These are phyloP conservation scores for Fusarium beomiforme DNA, from an alignment of 2,329 filamentous ascomycete genomes.

Conservation along the genomic window DNA sequence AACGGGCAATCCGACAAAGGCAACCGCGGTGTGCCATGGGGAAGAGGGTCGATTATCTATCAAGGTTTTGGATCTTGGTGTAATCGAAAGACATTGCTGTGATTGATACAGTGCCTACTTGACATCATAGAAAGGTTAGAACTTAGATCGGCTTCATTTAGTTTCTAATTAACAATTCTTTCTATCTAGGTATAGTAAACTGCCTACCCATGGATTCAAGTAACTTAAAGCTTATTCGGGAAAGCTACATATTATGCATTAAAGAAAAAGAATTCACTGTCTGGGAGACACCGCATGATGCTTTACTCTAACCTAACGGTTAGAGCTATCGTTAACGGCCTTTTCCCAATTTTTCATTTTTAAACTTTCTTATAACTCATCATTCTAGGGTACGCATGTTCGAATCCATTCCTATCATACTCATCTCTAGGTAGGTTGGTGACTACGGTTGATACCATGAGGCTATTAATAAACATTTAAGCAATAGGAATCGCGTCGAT, in stretches of 20 bases:
- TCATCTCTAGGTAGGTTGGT: no score
- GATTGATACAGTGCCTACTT: background rate
- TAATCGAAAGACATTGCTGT: background rate
- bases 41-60: background rate
- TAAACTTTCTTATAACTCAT: no score
- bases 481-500: background rate
- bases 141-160: background rate
- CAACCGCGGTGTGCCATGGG: background rate
- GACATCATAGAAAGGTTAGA: background rate
- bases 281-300: no score
- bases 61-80: background rate
- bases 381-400: no score
- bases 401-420: no score
- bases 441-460: background rate
- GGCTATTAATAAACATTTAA: background rate
- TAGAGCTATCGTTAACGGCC: no score
- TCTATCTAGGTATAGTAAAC: background rate
- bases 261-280: no score
- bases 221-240: no score
- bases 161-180: background rate
- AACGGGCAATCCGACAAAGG: slow-evolving; percentile 30
- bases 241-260: no score
- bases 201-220: no score
- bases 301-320: no score
- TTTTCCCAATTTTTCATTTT: no score